Percentiles rank a stretch among this genome's conserved stretches.
These are phyloP conservation scores for Cryptococcus hybrid DNA, from an alignment of 1,284 basidiomycete genomes.

Conservation along the genomic window DNA sequence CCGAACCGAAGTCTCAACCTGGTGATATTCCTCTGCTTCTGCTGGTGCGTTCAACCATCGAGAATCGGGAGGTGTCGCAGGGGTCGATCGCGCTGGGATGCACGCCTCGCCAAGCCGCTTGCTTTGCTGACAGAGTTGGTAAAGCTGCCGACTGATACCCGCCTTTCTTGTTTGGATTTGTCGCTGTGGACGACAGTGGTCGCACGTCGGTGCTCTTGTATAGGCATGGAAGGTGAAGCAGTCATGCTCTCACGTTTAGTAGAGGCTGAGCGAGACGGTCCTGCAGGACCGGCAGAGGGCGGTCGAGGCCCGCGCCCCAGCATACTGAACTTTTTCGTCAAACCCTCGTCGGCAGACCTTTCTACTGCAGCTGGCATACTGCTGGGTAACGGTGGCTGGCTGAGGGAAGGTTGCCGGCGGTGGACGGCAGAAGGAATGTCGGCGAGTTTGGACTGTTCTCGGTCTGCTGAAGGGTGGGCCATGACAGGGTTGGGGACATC, in stretches of 20 bases:
- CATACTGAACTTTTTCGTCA: slow-evolving; percentile 27
- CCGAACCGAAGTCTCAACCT: slow-evolving; percentile 1
- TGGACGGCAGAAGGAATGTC: slow-evolving; percentile 47
- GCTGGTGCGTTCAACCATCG: slow-evolving; percentile 23
- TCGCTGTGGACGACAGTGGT: slow-evolving; percentile 64
- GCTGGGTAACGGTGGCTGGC: slow-evolving; percentile 52
- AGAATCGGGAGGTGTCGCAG: slow-evolving; percentile 24
- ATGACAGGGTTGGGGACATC: slow-evolving; percentile 36
- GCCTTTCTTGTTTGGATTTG: slow-evolving; percentile 63
- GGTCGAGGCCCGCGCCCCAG: slow-evolving; percentile 19
- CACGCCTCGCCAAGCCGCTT: slow-evolving; percentile 24
- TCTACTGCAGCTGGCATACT: neutral
- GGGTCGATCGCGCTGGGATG: slow-evolving; percentile 19
- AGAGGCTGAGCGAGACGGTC: slow-evolving; percentile 9
- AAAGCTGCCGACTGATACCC: slow-evolving; percentile 55
- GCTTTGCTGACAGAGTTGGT: slow-evolving; percentile 30
- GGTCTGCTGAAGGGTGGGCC: slow-evolving; percentile 47
- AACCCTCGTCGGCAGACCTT: neutral
- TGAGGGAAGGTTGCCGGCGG: slow-evolving; percentile 52
- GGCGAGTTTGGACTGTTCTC: slow-evolving; percentile 37
- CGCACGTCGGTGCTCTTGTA: slow-evolving; percentile 59
- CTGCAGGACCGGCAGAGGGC: slow-evolving; percentile 6
- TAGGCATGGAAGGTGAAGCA: slow-evolving; percentile 23
- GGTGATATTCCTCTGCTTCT: slow-evolving; percentile 24
- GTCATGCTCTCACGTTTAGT: slow-evolving; percentile 10